A percentile compares a stretch with the other conserved stretches of the same genome.
Conservation (phyloP, 192 early-diverging fungal species). For the Podila clonocystis region DNA sequence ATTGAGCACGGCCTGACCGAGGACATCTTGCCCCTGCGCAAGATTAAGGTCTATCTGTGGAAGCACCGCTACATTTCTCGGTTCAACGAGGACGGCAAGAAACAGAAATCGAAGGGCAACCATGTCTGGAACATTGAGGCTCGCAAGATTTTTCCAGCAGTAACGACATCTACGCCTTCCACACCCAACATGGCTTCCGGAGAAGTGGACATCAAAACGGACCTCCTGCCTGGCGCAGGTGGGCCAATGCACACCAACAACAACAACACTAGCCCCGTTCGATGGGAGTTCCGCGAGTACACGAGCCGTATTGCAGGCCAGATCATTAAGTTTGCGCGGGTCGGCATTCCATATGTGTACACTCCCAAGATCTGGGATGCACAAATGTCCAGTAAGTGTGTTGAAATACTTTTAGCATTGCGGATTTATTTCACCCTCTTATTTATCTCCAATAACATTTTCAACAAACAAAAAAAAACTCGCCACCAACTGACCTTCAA, state of each 20-base stretch:
- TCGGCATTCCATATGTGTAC: conserved; percentile 73
- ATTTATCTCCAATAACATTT: not conserved
- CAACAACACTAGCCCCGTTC: conserved; percentile 7
- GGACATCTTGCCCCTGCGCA: conserved; percentile 69
- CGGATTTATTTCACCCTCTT: not conserved
- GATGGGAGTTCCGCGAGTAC: conserved; percentile 82
- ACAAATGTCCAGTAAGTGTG: conserved; percentile 65
- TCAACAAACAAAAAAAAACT: not conserved
- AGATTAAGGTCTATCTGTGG: conserved; percentile 79
- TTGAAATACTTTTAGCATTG: not conserved
- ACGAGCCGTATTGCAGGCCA: conserved; percentile 71
- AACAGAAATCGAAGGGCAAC: conserved; percentile 82
- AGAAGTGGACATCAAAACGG: not conserved
- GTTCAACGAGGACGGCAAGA: conserved; percentile 85
- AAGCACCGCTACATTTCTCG: conserved; percentile 79
- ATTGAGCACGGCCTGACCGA: conserved; percentile 67
- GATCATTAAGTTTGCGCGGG: conserved; percentile 69
- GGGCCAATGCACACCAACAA: not conserved
- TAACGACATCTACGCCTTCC: not conserved
- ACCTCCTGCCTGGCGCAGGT: not conserved
- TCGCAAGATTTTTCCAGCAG: conserved; percentile 66
- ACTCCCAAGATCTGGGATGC: conserved; percentile 81
- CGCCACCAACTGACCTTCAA: not conserved
- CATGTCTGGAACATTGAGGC: conserved; percentile 88
- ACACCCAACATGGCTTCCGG: not conserved